These are phyloP conservation scores for Trametes sp. DNA, from an alignment of 1,284 basidiomycete genomes.

Conservation along the genomic window DNA sequence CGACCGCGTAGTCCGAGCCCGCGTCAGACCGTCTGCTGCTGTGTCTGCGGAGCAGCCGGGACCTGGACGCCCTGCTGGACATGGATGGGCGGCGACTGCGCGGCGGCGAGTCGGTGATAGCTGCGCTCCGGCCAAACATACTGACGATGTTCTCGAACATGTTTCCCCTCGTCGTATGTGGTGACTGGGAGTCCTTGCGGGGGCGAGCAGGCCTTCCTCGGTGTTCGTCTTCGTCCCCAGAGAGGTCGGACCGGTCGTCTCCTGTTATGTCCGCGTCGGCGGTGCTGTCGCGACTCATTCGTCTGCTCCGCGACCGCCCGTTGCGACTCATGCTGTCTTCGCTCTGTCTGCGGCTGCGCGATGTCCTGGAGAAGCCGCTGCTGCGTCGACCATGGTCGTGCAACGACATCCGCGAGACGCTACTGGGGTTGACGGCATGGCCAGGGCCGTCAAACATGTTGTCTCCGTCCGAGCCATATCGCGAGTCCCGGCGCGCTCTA, in stretches of 20 bases:
- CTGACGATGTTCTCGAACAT: conserved; percentile 75
- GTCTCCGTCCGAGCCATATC: conserved; percentile 64
- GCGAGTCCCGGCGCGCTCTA: conserved; percentile 69
- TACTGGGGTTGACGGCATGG: conserved; percentile 74
- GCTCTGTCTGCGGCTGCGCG: conserved; percentile 56
- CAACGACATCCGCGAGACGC: conserved; percentile 79
- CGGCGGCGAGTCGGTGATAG: conserved; percentile 46
- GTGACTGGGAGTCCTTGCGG: conserved; percentile 45
- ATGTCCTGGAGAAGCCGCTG: conserved; percentile 58
- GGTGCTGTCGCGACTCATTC: conserved; percentile 58
- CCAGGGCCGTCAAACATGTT: conserved; percentile 82
- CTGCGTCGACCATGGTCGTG: conserved; percentile 58
- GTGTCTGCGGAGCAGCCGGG: conserved; percentile 60
- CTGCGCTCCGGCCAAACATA: conserved; percentile 64
- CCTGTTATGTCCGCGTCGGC: conserved; percentile 47
- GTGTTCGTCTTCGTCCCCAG: conserved; percentile 37
- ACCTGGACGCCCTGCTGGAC: conserved; percentile 62
- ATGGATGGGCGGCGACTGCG: conserved; percentile 57
- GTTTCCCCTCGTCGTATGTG: conserved; percentile 48
- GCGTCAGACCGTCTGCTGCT: conserved; percentile 60
- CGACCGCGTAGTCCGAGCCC: conserved; percentile 64
- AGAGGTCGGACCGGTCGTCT: conserved; percentile 23
- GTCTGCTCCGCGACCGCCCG: conserved; percentile 32
- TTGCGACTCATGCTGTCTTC: conserved; percentile 49
- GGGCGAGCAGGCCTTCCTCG: conserved; percentile 33